Evolutionary conservation across 1,139 yeast species (phyloP), one percentile per base, ranked within the genome.

Genomic region (Eremothecium coryli): DNA sequence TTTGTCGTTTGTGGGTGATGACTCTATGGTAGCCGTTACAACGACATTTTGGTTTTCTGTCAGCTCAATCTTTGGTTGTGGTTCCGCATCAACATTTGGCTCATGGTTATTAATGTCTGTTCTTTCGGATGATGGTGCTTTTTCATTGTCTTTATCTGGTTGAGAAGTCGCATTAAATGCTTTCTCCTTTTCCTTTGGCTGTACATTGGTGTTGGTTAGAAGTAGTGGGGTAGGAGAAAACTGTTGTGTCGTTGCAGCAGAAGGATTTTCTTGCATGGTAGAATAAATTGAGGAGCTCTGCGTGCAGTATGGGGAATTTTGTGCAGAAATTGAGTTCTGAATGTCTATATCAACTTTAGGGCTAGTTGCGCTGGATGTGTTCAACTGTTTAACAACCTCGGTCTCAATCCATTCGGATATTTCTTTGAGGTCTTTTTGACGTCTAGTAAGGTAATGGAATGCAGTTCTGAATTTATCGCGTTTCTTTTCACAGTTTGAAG

Each of bases 211-310:
- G 22, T 27, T 27, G 5, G 30, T 27, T 3, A 27, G 30, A 27
- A 27, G 30, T 16, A 17, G 11, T 27, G 30, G 30, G 22, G 5
- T 18, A 4, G 30, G 22, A 27, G 30, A 14, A 14, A 14, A 27
- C 5, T n/a, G 30, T n/a, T 27, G 20, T 17, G 14, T 27, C 4
- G 28, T 25, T 4, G 28, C 28, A 4, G 22, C 13, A 17, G 30
- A n/a, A n/a, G 10, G n/a, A 16, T 17, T 6, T 16, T 27, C 30
- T n/a, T 15, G 30, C 30, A 27, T 27, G n/a, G 30, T 27, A n/a
- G 30, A 27, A 27, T 27, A 27, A 16, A 27, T 27, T 9, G 30
- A 27, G 17, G 30, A 27, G 22, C 30, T 27, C 22, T 17, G 22
- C 9, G 30, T 27, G 13, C 22, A n/a, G 22, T 27, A 27, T 5